Evolutionary conservation across 2,329 filamentous ascomycete species (phyloP).

Genomic region (Pleomassaria siparia): DNA sequence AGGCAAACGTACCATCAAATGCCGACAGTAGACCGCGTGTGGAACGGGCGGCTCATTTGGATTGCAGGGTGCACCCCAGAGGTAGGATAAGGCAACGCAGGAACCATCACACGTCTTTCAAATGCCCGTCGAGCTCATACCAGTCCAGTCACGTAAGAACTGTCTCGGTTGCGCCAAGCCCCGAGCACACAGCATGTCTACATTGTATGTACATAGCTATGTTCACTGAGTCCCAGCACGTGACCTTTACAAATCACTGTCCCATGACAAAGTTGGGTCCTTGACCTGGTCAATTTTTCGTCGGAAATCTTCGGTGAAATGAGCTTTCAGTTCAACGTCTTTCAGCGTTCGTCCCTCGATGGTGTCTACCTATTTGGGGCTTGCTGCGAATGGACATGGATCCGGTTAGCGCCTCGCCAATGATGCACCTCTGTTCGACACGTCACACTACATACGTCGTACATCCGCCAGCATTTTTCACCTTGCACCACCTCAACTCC

Average conservation of each 20-base stretch:
- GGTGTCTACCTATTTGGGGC: neutral
- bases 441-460: neutral
- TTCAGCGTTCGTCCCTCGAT: too few relatives aligned
- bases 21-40: constrained; percentile 1
- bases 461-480: neutral
- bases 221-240: neutral
- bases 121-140: too few relatives aligned
- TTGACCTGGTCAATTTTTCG: too few relatives aligned
- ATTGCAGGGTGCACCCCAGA: neutral
- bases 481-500: neutral
- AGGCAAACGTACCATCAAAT: neutral
- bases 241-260: too few relatives aligned
- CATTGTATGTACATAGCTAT: too few relatives aligned
- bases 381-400: neutral
- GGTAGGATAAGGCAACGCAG: neutral
- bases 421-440: neutral
- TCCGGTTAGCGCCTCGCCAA: neutral
- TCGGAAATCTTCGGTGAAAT: too few relatives aligned
- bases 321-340: too few relatives aligned
- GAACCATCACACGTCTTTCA: constrained; percentile 3
- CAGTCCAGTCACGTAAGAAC: too few relatives aligned
- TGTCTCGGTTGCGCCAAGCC: neutral
- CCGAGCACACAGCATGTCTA: too few relatives aligned
- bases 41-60: too few relatives aligned
- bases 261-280: too few relatives aligned